Evolutionary conservation across 106 monocot species (phyloP).

Genomic region (Alisma plantagoaquatica): DNA sequence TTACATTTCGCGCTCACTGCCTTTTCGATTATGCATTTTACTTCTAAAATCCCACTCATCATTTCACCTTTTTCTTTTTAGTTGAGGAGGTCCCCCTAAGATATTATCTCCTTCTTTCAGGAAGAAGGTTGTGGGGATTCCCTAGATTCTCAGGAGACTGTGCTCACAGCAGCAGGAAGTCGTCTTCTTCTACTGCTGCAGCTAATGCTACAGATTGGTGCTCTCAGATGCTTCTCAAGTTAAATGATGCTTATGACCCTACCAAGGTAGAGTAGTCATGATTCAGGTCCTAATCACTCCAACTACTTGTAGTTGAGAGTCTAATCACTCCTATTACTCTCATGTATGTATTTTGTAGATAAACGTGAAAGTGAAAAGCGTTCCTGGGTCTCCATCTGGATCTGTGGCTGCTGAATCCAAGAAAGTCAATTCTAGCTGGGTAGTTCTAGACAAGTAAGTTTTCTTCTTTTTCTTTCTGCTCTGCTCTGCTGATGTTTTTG

Average conservation of each 20-base stretch:
- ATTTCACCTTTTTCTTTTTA: neutral
- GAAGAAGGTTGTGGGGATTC: constrained; percentile 88
- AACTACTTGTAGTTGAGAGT: neutral
- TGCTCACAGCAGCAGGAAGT: constrained; percentile 55
- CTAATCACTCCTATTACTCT: neutral
- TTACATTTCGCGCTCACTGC: neutral
- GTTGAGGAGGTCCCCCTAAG: no score
- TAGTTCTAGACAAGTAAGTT: constrained; percentile 93
- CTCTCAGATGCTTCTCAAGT: constrained; percentile 88
- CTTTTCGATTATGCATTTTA: neutral
- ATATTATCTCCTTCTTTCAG: constrained; percentile 13
- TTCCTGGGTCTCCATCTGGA: constrained; percentile 85
- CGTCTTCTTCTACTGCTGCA: constrained; percentile 38
- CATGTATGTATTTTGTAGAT: constrained; percentile 28
- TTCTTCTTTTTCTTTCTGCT: no score
- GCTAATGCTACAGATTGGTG: constrained; percentile 69
- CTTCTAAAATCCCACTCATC: neutral
- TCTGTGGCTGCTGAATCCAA: constrained; percentile 83
- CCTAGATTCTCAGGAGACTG: constrained; percentile 90
- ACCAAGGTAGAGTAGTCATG: constrained; percentile 36
- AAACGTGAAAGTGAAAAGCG: constrained; percentile 79
- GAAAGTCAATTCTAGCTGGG: constrained; percentile 76
- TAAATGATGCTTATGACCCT: constrained; percentile 79
- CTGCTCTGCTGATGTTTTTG: neutral
- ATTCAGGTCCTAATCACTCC: neutral